These are phyloP conservation scores for Xylariaceae sp. DNA, from an alignment of 2,329 filamentous ascomycete species.

Conservation along the genomic window DNA sequence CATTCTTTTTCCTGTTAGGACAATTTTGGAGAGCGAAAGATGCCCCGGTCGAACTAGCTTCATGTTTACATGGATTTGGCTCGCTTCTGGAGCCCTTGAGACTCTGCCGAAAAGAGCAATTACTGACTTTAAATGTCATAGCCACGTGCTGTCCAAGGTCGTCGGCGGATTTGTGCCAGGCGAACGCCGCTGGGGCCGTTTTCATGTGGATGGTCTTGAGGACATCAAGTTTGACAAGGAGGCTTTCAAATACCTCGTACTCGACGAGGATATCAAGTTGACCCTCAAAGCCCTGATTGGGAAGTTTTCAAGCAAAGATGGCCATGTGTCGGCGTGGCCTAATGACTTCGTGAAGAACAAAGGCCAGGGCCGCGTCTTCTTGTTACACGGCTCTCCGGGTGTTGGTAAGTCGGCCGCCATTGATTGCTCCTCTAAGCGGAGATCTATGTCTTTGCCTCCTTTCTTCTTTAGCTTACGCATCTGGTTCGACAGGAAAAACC, in stretches of 20 bases:
- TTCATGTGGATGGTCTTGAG: constrained; percentile 47
- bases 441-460: too few relatives aligned
- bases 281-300: constrained; percentile 55
- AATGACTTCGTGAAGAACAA: constrained; percentile 57
- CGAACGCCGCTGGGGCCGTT: constrained; percentile 52
- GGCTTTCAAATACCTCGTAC: constrained; percentile 57
- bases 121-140: too few relatives aligned
- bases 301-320: constrained; percentile 50
- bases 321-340: constrained; percentile 51
- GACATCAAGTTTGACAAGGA: constrained; percentile 52
- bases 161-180: constrained; percentile 54
- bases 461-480: background rate
- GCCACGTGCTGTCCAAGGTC: constrained; percentile 49
- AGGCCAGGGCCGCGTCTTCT: constrained; percentile 56
- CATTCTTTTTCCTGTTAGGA: too few relatives aligned
- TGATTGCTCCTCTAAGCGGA: background rate
- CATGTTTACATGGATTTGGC: too few relatives aligned
- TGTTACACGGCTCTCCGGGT: constrained; percentile 59
- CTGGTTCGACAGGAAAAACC: constrained; percentile 51
- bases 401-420: constrained; percentile 43
- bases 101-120: too few relatives aligned
- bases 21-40: too few relatives aligned
- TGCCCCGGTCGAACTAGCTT: too few relatives aligned
- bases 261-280: constrained; percentile 54
- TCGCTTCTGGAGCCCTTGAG: too few relatives aligned